These are phyloP conservation scores for Talaromyces albobiverticillius DNA, from an alignment of 2,329 filamentous ascomycete species.

Conservation along the genomic window DNA sequence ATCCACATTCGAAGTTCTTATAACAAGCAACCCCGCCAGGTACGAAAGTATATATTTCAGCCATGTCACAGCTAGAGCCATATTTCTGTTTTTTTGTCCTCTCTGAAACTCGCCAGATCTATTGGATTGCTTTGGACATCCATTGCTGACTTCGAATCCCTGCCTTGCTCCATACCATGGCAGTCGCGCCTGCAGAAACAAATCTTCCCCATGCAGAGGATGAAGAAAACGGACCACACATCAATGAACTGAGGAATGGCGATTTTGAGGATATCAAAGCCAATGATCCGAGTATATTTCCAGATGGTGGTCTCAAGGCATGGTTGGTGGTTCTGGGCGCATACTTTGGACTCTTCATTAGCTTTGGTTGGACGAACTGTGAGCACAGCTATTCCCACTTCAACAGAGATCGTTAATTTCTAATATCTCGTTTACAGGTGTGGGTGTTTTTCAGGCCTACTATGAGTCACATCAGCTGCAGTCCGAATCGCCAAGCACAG, in stretches of 20 bases:
- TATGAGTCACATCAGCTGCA: slow-evolving; percentile 50
- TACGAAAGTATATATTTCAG: too few relatives aligned
- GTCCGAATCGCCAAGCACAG: slow-evolving; percentile 49
- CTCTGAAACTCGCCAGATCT: too few relatives aligned
- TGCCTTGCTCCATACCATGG: too few relatives aligned
- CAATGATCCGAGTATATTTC: not conserved
- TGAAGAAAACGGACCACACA: not conserved
- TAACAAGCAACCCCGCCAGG: too few relatives aligned
- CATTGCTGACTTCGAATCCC: too few relatives aligned
- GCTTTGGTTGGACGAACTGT: slow-evolving; percentile 52
- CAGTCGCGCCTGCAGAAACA: not conserved
- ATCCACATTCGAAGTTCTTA: too few relatives aligned
- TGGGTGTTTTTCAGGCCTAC: slow-evolving; percentile 58
- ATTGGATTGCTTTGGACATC: too few relatives aligned
- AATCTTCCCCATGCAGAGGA: not conserved
- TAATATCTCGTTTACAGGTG: slow-evolving; percentile 25
- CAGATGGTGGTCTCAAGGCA: slow-evolving; percentile 31
- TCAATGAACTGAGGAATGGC: not conserved
- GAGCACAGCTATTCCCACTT: slow-evolving; percentile 19
- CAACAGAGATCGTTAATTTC: too few relatives aligned
- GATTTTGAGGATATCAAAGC: not conserved
- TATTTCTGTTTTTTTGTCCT: too few relatives aligned
- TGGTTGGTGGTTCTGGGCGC: slow-evolving; percentile 49
- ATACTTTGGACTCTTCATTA: slow-evolving; percentile 47
- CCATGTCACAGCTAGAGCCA: too few relatives aligned